These are phyloP conservation scores for Cymbopogon flexuosus DNA, from an alignment of 202 grass and related monocot genomes.

Conservation along the genomic window DNA sequence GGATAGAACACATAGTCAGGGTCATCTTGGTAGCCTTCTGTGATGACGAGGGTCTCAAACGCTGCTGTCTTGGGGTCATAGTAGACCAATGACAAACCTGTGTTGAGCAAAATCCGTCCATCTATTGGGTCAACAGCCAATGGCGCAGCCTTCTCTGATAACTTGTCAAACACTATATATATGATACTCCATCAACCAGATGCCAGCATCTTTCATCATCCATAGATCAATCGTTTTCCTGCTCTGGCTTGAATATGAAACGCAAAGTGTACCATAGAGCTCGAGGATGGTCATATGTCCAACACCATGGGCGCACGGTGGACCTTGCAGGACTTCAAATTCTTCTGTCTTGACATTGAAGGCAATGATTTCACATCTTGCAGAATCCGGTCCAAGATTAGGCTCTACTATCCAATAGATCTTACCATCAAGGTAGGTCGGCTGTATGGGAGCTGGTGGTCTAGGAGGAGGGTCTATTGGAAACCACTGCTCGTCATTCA, in stretches of 20 bases:
- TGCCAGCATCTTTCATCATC: background rate
- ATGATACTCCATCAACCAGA: slow-evolving; percentile 18
- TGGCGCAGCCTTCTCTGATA: background rate
- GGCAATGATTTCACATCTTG: background rate
- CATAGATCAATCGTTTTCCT: slow-evolving; percentile 17
- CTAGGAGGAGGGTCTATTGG: slow-evolving; percentile 12
- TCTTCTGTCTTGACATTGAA: background rate
- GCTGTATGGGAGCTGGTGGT: background rate
- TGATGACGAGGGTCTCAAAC: no score
- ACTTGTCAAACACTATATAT: background rate
- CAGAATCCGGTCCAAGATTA: background rate
- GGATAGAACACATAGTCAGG: no score
- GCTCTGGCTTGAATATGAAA: background rate
- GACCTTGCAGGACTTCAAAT: slow-evolving; percentile 24
- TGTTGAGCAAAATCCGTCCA: slow-evolving; percentile 12
- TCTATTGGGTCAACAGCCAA: background rate
- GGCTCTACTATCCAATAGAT: slow-evolving; percentile 19
- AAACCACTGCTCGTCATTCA: background rate
- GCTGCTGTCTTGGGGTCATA: no score
- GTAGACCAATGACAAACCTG: no score
- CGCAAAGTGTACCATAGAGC: slow-evolving; percentile 7
- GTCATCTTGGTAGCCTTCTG: no score
- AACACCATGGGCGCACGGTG: background rate
- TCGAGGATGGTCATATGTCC: background rate
- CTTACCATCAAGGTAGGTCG: background rate